Evolutionary conservation across 257 asterid species (phyloP).

Genomic region (Solanum lycopersicoides): DNA sequence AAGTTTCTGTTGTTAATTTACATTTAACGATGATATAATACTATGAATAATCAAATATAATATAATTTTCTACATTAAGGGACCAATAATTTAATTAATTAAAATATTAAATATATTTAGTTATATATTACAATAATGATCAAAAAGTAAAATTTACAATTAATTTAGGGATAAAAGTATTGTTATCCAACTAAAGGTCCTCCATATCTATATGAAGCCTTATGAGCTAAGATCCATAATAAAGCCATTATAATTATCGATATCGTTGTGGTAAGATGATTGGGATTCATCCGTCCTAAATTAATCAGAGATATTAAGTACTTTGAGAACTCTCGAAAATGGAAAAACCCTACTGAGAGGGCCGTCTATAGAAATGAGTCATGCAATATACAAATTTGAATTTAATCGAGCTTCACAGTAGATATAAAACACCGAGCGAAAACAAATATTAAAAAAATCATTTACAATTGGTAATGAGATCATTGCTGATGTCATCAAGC

Average conservation of each 20-base stretch:
- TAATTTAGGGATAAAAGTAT: background rate
- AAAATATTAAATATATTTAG: background rate
- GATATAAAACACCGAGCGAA: rapidly evolving
- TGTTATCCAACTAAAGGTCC: background rate
- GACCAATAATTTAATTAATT: background rate
- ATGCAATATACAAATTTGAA: rapidly evolving
- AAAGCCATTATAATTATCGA: background rate
- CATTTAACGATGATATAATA: background rate
- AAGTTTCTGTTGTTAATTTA: too few relatives aligned
- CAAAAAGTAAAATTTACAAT: background rate
- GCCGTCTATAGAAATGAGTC: background rate
- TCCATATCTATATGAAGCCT: background rate
- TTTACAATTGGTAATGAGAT: background rate
- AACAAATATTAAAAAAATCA: background rate
- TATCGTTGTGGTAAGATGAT: background rate
- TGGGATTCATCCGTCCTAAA: background rate
- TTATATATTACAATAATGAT: background rate
- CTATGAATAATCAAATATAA: background rate
- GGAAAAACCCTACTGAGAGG: background rate
- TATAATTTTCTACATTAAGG: background rate
- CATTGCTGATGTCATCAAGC: background rate
- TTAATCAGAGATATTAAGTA: background rate
- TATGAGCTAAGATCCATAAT: background rate
- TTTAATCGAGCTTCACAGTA: rapidly evolving
- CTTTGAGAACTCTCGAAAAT: background rate